Evolutionary conservation across 1,139 yeast species (phyloP), one percentile per base, ranked within the genome.

Genomic region (Hyphopichia fennica): DNA sequence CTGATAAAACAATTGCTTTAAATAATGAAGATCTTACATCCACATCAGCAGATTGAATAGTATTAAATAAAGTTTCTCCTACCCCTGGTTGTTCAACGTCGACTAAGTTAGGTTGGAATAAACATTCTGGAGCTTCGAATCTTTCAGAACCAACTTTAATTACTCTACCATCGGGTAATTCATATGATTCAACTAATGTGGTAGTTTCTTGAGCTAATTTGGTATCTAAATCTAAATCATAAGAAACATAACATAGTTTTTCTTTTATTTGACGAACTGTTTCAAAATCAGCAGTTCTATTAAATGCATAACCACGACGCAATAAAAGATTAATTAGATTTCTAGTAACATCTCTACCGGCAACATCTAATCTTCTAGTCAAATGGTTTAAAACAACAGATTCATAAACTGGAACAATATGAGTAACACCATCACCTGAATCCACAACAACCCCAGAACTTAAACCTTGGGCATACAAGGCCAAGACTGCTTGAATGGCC

Each of bases 371-470:
- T 63, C 99, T 82, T 58, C 84, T 82, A 8, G 97, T 93, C 57
- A 90, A 77, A 64, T 95, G 98, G 64, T 89, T 93, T 62, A 93
- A 79, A 23, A 93, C 99, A 38, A 89, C 96, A 3, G 96, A 86
- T 66, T 93, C 99, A 65, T 93, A 95, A 35, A 93, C 99, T 14
- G 99, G 99, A 25, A 93, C 98, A 67, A 93, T 86, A 62, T 93
- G 99, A 9, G 99, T 93, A 38, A 93, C 84, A 57, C 84, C 84
- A 58, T 79, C 84, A 48, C 84, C 99, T 3, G 97, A 89, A 65
- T 93, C 99, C 25, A 93, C 98, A 43, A 93, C 99, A n/a, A 93
- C 99, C 53, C 99, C 99, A 0, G 96, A 87, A 32, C 95, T 85
- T 54, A 93, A 77, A 45, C 98, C 98, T 69, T 95, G 99, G 1